Conservation (phyloP, 2,329 filamentous ascomycete species). For the Xenosphaeropsis pyriputrescens region DNA sequence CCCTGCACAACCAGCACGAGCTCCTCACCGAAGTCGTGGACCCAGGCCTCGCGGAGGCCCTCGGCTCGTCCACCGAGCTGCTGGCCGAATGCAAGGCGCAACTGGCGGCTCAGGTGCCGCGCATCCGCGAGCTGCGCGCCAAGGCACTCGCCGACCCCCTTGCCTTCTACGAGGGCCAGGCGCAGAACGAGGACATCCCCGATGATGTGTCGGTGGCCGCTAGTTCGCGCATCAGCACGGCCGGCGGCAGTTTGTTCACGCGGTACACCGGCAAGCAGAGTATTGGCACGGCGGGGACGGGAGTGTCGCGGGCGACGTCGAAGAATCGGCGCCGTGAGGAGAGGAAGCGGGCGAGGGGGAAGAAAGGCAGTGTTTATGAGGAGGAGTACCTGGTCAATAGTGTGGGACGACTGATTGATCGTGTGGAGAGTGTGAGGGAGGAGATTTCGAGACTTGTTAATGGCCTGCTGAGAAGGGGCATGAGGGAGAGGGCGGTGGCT, state of each 20-base stretch:
- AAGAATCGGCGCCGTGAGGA: constrained; percentile 86
- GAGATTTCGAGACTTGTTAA: constrained; percentile 66
- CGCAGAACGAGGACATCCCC: constrained; percentile 54
- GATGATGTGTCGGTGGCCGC: constrained; percentile 89
- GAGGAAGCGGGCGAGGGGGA: constrained; percentile 83
- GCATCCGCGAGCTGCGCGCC: constrained; percentile 65
- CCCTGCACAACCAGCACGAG: constrained; percentile 38
- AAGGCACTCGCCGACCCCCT: constrained; percentile 78
- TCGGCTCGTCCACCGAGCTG: constrained; percentile 74
- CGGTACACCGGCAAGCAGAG: constrained; percentile 65
- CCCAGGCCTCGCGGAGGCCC: constrained; percentile 62
- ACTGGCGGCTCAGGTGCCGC: constrained; percentile 69
- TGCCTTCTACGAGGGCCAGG: constrained; percentile 74
- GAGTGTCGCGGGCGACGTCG: constrained; percentile 63
- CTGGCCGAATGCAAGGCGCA: constrained; percentile 87
- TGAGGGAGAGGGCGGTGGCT: constrained; percentile 75
- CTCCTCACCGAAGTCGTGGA: constrained; percentile 60
- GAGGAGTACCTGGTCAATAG: constrained; percentile 93
- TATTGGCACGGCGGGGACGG: constrained; percentile 55
- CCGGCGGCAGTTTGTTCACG: constrained; percentile 85
- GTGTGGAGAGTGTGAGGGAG: constrained; percentile 56
- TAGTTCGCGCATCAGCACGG: constrained; percentile 63
- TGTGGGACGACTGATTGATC: constrained; percentile 67
- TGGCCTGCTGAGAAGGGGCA: constrained; percentile 62
- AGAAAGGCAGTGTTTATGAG: constrained; percentile 95